Conservation (phyloP, 2,329 filamentous ascomycete genomes). For the Rasamsonia emersonii region DNA sequence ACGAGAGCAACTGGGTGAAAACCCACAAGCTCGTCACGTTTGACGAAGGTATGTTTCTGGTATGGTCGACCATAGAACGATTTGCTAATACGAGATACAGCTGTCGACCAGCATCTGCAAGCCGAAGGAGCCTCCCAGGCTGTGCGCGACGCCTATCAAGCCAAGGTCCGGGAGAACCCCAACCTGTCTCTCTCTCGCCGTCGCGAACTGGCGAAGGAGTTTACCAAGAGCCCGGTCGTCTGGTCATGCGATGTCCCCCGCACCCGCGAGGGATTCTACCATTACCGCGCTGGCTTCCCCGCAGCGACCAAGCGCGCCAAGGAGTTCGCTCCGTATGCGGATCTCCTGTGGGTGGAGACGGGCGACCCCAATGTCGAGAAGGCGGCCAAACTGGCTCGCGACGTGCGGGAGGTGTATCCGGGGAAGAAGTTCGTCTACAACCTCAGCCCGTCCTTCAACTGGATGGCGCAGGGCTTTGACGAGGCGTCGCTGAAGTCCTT, state of each 20-base stretch:
- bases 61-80: not conserved
- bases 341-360: slow-evolving; percentile 96
- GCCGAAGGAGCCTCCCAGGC: slow-evolving; percentile 54
- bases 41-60: slow-evolving; percentile 55
- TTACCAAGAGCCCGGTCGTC: slow-evolving; percentile 59
- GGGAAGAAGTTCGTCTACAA: slow-evolving; percentile 94
- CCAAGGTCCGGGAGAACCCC: slow-evolving; percentile 52
- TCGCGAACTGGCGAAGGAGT: slow-evolving; percentile 59
- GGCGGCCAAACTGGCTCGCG: slow-evolving; percentile 62
- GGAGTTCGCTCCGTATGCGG: slow-evolving; percentile 83
- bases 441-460: slow-evolving; percentile 94
- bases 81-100: slow-evolving; percentile 29
- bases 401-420: slow-evolving; percentile 62
- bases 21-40: slow-evolving; percentile 77
- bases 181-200: slow-evolving; percentile 73
- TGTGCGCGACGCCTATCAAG: slow-evolving; percentile 60
- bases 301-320: slow-evolving; percentile 90
- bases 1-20: slow-evolving; percentile 83
- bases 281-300: slow-evolving; percentile 59
- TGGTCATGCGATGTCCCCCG: slow-evolving; percentile 91
- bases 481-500: slow-evolving; percentile 77
- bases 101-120: slow-evolving; percentile 65
- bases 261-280: slow-evolving; percentile 67
- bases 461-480: slow-evolving; percentile 90
- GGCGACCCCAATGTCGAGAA: slow-evolving; percentile 77